Evolutionary conservation across 2,329 filamentous ascomycete genomes (phyloP).

Genomic region (Anisogramma anomala): DNA sequence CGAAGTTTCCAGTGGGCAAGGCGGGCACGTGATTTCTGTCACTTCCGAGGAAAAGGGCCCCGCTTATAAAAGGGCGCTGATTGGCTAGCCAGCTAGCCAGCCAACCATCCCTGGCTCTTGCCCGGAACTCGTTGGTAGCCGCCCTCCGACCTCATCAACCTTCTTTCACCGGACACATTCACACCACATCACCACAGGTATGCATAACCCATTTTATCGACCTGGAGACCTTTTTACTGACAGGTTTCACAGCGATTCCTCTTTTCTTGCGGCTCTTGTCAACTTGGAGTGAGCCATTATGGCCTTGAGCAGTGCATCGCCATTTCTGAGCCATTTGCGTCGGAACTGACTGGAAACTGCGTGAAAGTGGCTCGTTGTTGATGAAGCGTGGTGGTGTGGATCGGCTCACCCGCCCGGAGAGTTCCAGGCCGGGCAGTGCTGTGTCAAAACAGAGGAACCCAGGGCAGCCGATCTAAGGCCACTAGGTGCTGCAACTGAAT

Average conservation of each 20-base stretch:
- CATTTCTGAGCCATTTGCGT: background rate
- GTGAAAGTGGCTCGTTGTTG: background rate
- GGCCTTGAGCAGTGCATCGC: constrained; percentile 1
- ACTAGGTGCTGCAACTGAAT: constrained; percentile 7
- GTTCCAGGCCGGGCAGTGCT: constrained; percentile 4
- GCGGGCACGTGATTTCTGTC: too few species aligned
- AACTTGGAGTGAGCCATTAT: background rate
- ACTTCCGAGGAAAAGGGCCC: too few species aligned
- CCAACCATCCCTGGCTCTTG: background rate
- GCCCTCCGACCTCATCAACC: background rate
- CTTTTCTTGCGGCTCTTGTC: background rate
- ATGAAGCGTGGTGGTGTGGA: constrained; percentile 9
- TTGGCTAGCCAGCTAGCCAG: background rate
- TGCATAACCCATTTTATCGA: background rate
- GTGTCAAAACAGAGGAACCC: constrained; percentile 7
- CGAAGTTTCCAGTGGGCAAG: constrained; percentile 4
- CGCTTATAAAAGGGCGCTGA: too few species aligned
- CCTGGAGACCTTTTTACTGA: constrained; percentile 2
- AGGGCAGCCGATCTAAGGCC: constrained; percentile 5
- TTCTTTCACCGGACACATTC: background rate
- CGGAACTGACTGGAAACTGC: background rate
- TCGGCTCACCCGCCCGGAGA: constrained; percentile 4
- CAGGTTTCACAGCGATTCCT: background rate
- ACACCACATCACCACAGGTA: background rate
- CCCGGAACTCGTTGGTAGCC: too few species aligned